Percentiles rank a stretch among this genome's conserved stretches.
Evolutionary conservation across 345 rosid genomes (phyloP).

Genomic region (Brassica carinata): DNA sequence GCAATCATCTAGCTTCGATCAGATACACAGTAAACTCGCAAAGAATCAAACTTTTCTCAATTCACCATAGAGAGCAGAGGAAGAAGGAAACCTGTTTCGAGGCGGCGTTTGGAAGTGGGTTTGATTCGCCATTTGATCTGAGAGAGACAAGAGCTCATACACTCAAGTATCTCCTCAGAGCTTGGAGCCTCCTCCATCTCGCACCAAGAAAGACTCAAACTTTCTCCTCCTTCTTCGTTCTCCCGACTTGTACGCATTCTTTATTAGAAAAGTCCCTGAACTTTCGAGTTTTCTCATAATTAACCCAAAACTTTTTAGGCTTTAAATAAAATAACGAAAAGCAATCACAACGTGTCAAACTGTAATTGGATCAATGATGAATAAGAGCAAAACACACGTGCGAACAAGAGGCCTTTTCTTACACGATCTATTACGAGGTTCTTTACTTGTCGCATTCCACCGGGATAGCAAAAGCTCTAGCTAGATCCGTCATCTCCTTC

Average conservation of each 20-base stretch:
- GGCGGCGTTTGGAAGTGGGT: slow-evolving; percentile 64
- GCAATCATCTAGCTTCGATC: background rate
- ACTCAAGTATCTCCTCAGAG: slow-evolving; percentile 52
- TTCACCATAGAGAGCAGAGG: background rate
- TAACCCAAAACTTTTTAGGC: background rate
- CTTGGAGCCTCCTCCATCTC: slow-evolving; percentile 45
- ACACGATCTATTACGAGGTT: background rate
- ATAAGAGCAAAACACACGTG: slow-evolving; percentile 20
- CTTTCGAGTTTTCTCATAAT: background rate
- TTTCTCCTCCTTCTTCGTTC: slow-evolving; percentile 22
- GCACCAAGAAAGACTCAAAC: background rate
- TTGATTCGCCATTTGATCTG: slow-evolving; percentile 77
- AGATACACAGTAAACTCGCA: background rate
- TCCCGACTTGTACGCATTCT: no score
- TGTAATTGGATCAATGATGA: slow-evolving; percentile 2
- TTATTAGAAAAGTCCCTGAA: background rate
- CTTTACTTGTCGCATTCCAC: slow-evolving; percentile 14
- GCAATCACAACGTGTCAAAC: background rate
- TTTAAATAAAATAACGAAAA: background rate
- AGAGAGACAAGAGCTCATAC: slow-evolving; percentile 52
- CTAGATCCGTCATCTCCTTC: slow-evolving; percentile 15
- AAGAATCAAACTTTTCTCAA: no score
- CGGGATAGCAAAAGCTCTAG: background rate
- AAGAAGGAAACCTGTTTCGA: slow-evolving; percentile 54
- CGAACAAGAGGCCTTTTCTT: slow-evolving; percentile 1